A percentile compares a stretch with the other conserved stretches of the same genome.
Conservation (phyloP, 345 rosid genomes). For the Pistacia vera region DNA sequence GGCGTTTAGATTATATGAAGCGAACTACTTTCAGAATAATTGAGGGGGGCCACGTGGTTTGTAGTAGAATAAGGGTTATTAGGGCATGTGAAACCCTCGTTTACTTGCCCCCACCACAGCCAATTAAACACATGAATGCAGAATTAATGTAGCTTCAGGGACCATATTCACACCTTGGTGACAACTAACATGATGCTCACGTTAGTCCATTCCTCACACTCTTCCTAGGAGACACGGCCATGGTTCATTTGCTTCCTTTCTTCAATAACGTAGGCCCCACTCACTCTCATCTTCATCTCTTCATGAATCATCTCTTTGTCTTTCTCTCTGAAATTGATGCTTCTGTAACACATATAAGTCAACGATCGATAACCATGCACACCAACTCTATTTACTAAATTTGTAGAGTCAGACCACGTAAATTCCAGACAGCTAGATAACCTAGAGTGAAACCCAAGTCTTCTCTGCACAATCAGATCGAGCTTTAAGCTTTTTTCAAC, state of each 20-base stretch:
- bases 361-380: slow-evolving; percentile 26
- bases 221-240: slow-evolving; percentile 53
- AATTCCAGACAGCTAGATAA: background rate
- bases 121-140: slow-evolving; percentile 7
- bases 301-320: slow-evolving; percentile 25
- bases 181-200: slow-evolving; percentile 61
- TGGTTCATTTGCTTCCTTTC: slow-evolving; percentile 36
- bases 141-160: slow-evolving; percentile 21
- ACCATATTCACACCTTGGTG: slow-evolving; percentile 28
- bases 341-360: slow-evolving; percentile 23
- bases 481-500: background rate
- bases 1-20: background rate
- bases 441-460: slow-evolving; percentile 2
- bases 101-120: slow-evolving; percentile 41
- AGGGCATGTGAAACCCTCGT: slow-evolving; percentile 56
- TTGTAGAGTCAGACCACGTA: slow-evolving; percentile 8
- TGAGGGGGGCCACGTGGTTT: slow-evolving; percentile 56
- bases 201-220: slow-evolving; percentile 47
- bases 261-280: slow-evolving; percentile 40
- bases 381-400: background rate
- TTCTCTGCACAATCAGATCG: background rate
- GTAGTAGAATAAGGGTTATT: slow-evolving; percentile 46
- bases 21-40: slow-evolving; percentile 20
- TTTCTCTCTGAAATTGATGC: slow-evolving; percentile 8
- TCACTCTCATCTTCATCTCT: background rate